Evolutionary conservation across 345 rosid species (phyloP).

Genomic region (Gossypium thurberi): DNA sequence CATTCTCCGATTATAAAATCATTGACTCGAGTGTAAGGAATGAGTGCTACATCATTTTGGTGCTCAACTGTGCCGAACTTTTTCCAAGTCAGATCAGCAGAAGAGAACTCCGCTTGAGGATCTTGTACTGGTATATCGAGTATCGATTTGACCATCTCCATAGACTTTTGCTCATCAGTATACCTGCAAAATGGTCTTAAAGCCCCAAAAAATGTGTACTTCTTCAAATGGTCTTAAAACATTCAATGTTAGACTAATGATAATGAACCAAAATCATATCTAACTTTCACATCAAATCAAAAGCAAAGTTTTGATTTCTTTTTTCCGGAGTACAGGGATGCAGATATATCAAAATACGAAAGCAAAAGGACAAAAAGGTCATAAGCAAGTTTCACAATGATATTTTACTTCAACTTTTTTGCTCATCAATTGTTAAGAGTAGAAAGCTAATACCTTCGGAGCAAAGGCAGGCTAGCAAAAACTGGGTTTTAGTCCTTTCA

Average conservation of each 20-base stretch:
- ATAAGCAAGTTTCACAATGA: neutral
- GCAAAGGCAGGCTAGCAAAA: neutral
- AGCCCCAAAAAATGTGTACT: no score
- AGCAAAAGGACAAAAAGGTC: neutral
- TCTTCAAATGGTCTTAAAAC: neutral
- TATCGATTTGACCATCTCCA: slow-evolving; percentile 55
- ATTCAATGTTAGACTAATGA: neutral
- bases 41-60: slow-evolving; percentile 70
- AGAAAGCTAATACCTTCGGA: neutral
- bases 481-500: neutral
- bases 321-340: neutral
- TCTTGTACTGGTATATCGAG: slow-evolving; percentile 59
- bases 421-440: neutral
- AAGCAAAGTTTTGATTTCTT: neutral
- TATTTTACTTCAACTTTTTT: neutral
- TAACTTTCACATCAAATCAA: slow-evolving; percentile 1
- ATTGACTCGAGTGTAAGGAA: slow-evolving; percentile 63
- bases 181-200: slow-evolving; percentile 4
- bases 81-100: slow-evolving; percentile 69
- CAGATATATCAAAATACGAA: neutral
- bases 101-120: slow-evolving; percentile 61
- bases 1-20: slow-evolving; percentile 85
- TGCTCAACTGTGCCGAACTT: slow-evolving; percentile 73
- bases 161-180: neutral
- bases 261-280: slow-evolving; percentile 1